phyloP scores from a whole-genome alignment of 176 grass and related monocot genomes.

The Urochloa ruziziensis region DNA sequence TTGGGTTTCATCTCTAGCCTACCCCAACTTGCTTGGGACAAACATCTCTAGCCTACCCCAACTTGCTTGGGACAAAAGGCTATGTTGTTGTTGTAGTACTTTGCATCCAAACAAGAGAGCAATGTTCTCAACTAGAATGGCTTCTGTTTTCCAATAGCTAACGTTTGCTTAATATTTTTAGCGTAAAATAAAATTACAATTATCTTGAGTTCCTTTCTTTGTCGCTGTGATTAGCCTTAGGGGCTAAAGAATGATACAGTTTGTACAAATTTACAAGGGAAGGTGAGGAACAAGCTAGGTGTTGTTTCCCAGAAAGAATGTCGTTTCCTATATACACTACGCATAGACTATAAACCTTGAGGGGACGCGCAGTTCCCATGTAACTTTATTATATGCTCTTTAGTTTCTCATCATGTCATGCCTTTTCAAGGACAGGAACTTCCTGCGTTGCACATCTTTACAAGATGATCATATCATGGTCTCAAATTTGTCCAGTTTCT shows the following conservation, averaged over 20 bases:
- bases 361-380: not conserved
- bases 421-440: not conserved
- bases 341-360: slow-evolving; percentile 1
- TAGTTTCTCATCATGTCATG: not conserved
- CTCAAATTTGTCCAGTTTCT: slow-evolving; percentile 83
- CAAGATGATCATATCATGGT: slow-evolving; percentile 55
- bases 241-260: slow-evolving; percentile 26
- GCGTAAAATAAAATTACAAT: not conserved
- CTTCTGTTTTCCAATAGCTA: too few relatives aligned
- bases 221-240: not conserved
- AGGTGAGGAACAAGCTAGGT: not conserved
- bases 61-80: too few relatives aligned
- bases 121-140: too few relatives aligned
- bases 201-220: not conserved
- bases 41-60: too few relatives aligned
- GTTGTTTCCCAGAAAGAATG: slow-evolving; percentile 15
- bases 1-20: too few relatives aligned
- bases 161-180: not conserved
- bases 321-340: slow-evolving; percentile 15
- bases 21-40: too few relatives aligned
- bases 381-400: not conserved
- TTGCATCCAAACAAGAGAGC: too few relatives aligned
- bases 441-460: not conserved
- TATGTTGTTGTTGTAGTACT: too few relatives aligned
- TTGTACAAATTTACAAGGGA: slow-evolving; percentile 35